Conservation (phyloP, 139 green algal species). For the Tetradesmus lagerheimii region DNA sequence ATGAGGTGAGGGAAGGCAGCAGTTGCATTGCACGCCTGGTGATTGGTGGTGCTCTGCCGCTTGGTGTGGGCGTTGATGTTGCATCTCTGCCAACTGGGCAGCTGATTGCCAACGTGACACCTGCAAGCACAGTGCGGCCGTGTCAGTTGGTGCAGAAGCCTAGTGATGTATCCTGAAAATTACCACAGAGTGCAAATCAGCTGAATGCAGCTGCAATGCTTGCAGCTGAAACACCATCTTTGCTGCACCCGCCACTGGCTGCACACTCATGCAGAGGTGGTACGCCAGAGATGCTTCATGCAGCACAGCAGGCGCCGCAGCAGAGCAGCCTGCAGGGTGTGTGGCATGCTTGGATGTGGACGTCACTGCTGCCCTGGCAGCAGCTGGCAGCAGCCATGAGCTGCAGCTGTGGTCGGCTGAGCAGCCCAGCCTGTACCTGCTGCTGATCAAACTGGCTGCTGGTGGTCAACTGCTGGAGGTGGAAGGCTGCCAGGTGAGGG, state of each 20-base stretch:
- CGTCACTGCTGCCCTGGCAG: slow-evolving; percentile 11
- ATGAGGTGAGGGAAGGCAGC: background rate
- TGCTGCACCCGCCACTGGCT: background rate
- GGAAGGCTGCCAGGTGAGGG: slow-evolving; percentile 55
- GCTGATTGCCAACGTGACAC: too few species aligned
- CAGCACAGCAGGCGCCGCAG: background rate
- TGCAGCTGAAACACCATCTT: too few species aligned
- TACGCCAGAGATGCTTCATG: background rate
- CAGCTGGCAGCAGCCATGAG: slow-evolving; percentile 24
- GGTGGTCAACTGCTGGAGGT: background rate
- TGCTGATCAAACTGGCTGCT: slow-evolving; percentile 27
- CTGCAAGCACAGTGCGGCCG: too few species aligned
- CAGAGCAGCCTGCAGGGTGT: background rate
- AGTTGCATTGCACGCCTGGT: background rate
- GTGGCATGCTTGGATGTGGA: background rate
- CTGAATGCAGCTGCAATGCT: too few species aligned
- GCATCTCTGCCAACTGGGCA: too few species aligned
- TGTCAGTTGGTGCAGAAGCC: too few species aligned
- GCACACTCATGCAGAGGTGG: background rate
- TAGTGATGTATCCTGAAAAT: too few species aligned
- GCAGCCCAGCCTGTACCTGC: slow-evolving; percentile 4
- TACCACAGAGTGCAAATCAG: too few species aligned
- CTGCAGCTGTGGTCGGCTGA: slow-evolving; percentile 45
- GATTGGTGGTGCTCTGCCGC: background rate
- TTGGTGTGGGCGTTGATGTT: too few species aligned